Evolutionary conservation across 495 filamentous ascomycete species (phyloP), one percentile per base, ranked within the genome.

Genomic region (Trichocladium antarcticum): DNA sequence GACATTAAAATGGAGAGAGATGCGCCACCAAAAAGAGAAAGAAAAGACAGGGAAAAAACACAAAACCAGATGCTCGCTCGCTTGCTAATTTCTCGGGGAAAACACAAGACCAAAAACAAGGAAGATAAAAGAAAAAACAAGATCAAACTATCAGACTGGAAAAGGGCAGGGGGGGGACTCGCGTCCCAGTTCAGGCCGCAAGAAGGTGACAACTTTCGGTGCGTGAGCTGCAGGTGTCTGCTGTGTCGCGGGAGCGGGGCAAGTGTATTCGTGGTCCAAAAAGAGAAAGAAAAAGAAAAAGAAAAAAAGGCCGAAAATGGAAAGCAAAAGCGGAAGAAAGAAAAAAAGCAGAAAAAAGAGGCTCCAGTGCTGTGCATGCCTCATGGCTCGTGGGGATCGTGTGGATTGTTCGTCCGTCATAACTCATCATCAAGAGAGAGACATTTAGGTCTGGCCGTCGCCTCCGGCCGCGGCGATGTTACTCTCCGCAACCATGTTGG

Each of bases 401-500:
- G 38, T 32, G n/a, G 42, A 40, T 44, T 22, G 46, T 31, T 50
- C 27, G 50, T 54, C 48, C 10, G 24, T 44, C 24, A 43, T 56
- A 45, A 45, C 49, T 54, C 51, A 47, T 58, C 31, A 60, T 55
- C 43, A 53, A 52, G n/a, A n/a, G n/a, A n/a, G n/a, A n/a, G n/a
- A n/a, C n/a, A 34, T 32, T 68, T 59, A 73, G 40, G 67, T 62
- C 50, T 62, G 66, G 27, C 56, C 65, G 47, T 66, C 61, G 47
- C 62, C 56, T 36, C 58, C 62, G 24, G 54, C 42, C 39, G 65
- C 60, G 35, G 61, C 48, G 45, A 37, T 62, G 62, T 65, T 71
- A 64, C 63, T 69, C 54, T 83, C 74, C 65, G 78, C 76, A 50
- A 92, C 86, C 80, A 95, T 86, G 60, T 85, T 82, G 57, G 83